These are phyloP conservation scores for Suillus americanus DNA, from an alignment of 768 basidiomycete species.

Conservation along the genomic window DNA sequence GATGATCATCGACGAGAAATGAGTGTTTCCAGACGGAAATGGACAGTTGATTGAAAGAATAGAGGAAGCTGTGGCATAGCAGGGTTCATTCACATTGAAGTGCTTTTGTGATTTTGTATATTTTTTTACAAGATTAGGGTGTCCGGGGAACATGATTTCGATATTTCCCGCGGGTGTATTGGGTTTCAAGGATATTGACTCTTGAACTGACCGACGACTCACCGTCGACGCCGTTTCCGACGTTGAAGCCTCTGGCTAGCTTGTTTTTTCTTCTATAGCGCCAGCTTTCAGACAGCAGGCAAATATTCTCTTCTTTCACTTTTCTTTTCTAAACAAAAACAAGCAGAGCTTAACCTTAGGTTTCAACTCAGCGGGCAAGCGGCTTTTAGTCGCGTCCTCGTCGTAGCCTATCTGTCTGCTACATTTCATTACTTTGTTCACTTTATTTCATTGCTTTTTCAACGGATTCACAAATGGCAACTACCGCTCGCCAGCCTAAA, in stretches of 20 bases:
- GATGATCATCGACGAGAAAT: conserved; percentile 3
- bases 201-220: conserved; percentile 24
- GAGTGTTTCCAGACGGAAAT: background rate
- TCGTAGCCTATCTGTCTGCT: conserved; percentile 32
- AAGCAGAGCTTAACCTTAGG: conserved; percentile 11
- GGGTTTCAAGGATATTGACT: conserved; percentile 30
- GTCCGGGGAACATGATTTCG: background rate
- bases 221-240: conserved; percentile 7
- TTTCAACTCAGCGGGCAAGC: conserved; percentile 16
- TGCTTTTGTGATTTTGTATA: background rate
- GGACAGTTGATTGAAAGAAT: background rate
- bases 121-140: conserved; percentile 1
- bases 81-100: background rate
- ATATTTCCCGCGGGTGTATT: conserved; percentile 32
- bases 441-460: conserved; percentile 30
- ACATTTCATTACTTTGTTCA: conserved; percentile 34
- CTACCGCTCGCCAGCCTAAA: conserved; percentile 64
- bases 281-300: conserved; percentile 24
- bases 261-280: conserved; percentile 20
- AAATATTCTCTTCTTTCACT: conserved; percentile 16
- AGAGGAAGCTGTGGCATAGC: background rate
- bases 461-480: conserved; percentile 49
- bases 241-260: conserved; percentile 8
- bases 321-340: conserved; percentile 17
- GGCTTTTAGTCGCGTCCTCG: conserved; percentile 31